Evolutionary conservation across 805 yeast genomes (phyloP).

Genomic region (Danielia oregonensis): DNA sequence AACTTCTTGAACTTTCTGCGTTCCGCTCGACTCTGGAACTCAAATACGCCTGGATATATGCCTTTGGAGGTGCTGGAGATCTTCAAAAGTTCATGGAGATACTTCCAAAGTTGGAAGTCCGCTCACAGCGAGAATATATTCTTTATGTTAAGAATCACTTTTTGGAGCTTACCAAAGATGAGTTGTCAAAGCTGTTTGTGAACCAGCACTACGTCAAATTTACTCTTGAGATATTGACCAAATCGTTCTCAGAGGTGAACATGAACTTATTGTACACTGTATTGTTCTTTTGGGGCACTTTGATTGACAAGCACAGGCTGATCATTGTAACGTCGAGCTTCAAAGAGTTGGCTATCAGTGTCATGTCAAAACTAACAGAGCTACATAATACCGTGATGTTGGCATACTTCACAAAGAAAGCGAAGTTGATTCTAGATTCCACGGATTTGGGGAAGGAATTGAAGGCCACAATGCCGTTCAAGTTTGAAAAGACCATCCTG

Average conservation of each 20-base stretch:
- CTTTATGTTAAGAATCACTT: slow-evolving; percentile 7
- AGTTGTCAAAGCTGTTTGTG: slow-evolving; percentile 9
- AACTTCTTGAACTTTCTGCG: slow-evolving; percentile 19
- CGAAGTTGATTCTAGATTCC: slow-evolving; percentile 4
- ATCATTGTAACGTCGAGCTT: not conserved
- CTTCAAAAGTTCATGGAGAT: slow-evolving; percentile 22
- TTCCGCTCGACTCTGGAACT: not conserved
- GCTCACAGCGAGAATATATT: slow-evolving; percentile 13
- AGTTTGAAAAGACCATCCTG: not conserved
- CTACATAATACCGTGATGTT: slow-evolving; percentile 3
- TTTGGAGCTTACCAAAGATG: slow-evolving; percentile 1
- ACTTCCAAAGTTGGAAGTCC: slow-evolving; percentile 11
- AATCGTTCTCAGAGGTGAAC: not conserved
- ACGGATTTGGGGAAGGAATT: slow-evolving; percentile 2
- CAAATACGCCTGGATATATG: slow-evolving; percentile 16
- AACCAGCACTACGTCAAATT: slow-evolving; percentile 13
- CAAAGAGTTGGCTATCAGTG: slow-evolving; percentile 4
- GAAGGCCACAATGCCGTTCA: not conserved
- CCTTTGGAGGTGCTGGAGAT: slow-evolving; percentile 16
- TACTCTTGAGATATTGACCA: slow-evolving; percentile 6
- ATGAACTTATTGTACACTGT: slow-evolving; percentile 9
- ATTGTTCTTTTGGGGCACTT: slow-evolving; percentile 13
- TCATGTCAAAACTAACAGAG: slow-evolving; percentile 1
- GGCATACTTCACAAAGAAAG: slow-evolving; percentile 5
- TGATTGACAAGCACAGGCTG: slow-evolving; percentile 7